Base-by-base conservation (phyloP, 805 yeast species). In the Spathaspora hagerdaliae region DNA sequence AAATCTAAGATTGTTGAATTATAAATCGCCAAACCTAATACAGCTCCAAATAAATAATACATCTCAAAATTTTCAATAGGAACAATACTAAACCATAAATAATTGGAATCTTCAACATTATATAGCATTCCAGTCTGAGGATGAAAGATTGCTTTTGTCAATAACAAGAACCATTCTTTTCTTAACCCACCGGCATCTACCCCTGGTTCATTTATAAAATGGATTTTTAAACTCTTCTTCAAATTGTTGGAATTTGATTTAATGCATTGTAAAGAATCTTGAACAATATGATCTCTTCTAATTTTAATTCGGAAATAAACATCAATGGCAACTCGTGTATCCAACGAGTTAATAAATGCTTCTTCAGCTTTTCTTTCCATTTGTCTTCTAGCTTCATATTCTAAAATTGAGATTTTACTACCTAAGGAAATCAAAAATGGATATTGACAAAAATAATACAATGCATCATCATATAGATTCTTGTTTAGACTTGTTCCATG, bases 111-210 rank as follows among this genome's bases (percentile, higher is more conserved):
- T 15, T 82, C 86, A 37, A 82, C 78, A 52, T 79, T 78, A 7
- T 67, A 58, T 49, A 94, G 83, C 61, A 90, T 72, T 0, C 88
- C 89, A 31, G 81, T 78, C 39, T 71, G 69, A 1, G 90, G 85
- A 55, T 77, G 78, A 58, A 91, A 86, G 1, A 92, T 61, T 26
- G 84, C 83, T 47, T 78, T 78, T 1, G 87, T 82, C 35, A 94
- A 67, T 35, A 91, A 64, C 40, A 81, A 70, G 62, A 94, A 91
- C 99, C 99, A 92, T 58, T 92, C 99, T 58, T 90, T 91, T 55
- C 85, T 81, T 47, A 92, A 73, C 0, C 99, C 99, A 2, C 99
- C 98, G 0, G 90, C 97, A 67, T 92, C 99, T 19, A 92, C 78
- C 0, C 98, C 99, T 0, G 91, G 95, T 58, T 92, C 99, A 48